phyloP scores from a whole-genome alignment of 2,329 filamentous ascomycete genomes.

The Ascochyta viciae-villosae region DNA sequence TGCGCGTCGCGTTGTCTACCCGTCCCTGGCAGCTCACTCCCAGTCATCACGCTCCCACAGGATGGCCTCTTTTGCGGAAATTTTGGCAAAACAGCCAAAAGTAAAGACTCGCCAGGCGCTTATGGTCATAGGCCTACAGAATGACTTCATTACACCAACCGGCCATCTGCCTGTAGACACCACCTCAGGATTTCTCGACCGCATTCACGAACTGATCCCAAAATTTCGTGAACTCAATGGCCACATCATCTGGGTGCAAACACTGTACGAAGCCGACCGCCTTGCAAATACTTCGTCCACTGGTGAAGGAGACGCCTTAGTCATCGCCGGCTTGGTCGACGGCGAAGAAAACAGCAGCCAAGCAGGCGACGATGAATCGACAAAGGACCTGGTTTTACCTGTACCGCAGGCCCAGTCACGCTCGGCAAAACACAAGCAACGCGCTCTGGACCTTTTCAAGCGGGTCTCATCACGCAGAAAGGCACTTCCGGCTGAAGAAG shows the following conservation, averaged over 20 bases:
- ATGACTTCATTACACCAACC: constrained; percentile 78
- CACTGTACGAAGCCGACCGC: constrained; percentile 71
- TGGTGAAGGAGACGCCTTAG: constrained; percentile 55
- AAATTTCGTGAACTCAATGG: constrained; percentile 73
- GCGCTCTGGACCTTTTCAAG: constrained; percentile 48
- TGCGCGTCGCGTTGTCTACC: constrained; percentile 5
- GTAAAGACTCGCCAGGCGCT: constrained; percentile 72
- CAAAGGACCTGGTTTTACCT: constrained; percentile 33
- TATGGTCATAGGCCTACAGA: constrained; percentile 85
- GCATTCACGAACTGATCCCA: constrained; percentile 69
- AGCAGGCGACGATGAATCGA: constrained; percentile 43
- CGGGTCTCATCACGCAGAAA: constrained; percentile 44
- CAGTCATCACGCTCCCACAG: constrained; percentile 8
- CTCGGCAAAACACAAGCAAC: constrained; percentile 45
- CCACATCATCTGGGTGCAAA: constrained; percentile 84
- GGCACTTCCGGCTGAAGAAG: constrained; percentile 35
- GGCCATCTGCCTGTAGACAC: constrained; percentile 72
- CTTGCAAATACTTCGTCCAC: constrained; percentile 59
- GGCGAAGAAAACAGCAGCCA: constrained; percentile 44
- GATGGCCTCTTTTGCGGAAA: constrained; percentile 53
- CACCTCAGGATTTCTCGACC: constrained; percentile 70
- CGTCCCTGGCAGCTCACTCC: constrained; percentile 5
- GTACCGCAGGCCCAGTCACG: constrained; percentile 38
- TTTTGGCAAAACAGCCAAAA: constrained; percentile 57
- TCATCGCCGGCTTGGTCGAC: constrained; percentile 50